Evolutionary conservation across 2,329 filamentous ascomycete genomes (phyloP).

Genomic region (Cercospora brassicicola): DNA sequence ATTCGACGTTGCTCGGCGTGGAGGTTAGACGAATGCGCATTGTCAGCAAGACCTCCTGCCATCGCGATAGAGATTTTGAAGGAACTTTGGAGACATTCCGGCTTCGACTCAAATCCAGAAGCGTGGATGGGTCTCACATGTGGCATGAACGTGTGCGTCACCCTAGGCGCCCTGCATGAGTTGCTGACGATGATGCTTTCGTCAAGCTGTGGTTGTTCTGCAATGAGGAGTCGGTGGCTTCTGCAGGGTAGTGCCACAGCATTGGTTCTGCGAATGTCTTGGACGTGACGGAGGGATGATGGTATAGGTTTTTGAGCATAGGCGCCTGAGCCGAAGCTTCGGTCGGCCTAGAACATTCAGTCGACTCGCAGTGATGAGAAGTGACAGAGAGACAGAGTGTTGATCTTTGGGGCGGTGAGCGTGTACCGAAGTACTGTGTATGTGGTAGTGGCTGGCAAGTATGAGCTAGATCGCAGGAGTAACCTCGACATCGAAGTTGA

Average conservation of each 20-base stretch:
- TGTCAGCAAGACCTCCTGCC: background rate
- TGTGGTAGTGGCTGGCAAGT: background rate
- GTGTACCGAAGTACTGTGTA: background rate
- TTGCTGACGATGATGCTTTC: conserved; percentile 2
- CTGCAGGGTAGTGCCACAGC: background rate
- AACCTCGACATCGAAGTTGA: background rate
- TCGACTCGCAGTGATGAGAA: background rate
- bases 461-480: background rate
- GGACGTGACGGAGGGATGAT: background rate
- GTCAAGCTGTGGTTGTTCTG: conserved; percentile 2
- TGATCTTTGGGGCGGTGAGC: background rate
- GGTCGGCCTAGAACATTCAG: background rate
- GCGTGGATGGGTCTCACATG: background rate
- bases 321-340: background rate
- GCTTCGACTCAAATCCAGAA: background rate
- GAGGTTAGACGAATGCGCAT: background rate
- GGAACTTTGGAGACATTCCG: background rate
- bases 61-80: background rate
- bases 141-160: conserved; percentile 6
- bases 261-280: background rate
- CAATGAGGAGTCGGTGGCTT: background rate
- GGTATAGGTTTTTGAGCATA: background rate
- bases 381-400: background rate
- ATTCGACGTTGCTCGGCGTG: background rate
- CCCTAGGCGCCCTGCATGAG: background rate